Evolutionary conservation across 2,329 filamentous ascomycete genomes (phyloP).

Genomic region (Trichoderma brevicompactum): DNA sequence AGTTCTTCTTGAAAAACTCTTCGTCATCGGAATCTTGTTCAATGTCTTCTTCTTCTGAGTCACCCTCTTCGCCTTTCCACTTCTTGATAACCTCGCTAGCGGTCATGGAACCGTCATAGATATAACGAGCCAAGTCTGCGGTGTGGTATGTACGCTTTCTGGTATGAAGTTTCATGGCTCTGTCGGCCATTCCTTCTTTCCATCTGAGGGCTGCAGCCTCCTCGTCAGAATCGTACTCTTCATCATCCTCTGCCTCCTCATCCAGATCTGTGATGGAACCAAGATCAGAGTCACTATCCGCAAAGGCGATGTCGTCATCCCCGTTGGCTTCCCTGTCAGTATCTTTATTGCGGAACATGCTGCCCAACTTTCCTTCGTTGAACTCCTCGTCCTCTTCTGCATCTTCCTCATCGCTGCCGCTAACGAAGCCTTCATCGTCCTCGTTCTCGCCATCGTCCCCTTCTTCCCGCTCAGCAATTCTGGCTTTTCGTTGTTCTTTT

Average conservation of each 20-base stretch:
- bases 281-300: conserved; percentile 95
- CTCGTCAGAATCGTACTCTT: conserved; percentile 64
- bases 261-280: conserved; percentile 74
- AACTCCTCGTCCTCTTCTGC: conserved; percentile 62
- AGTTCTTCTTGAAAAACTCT: conserved; percentile 67
- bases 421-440: conserved; percentile 60
- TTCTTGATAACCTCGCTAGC: conserved; percentile 74
- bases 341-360: conserved; percentile 58
- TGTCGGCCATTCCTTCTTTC: conserved; percentile 85
- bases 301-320: conserved; percentile 81
- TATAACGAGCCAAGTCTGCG: conserved; percentile 79
- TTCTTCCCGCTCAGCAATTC: conserved; percentile 64
- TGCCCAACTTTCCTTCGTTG: conserved; percentile 62
- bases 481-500: conserved; percentile 61
- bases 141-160: conserved; percentile 75
- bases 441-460: conserved; percentile 63
- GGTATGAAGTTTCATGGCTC: conserved; percentile 72
- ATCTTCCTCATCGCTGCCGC: conserved; percentile 57
- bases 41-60: conserved; percentile 62
- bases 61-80: conserved; percentile 73
- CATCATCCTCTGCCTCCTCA: conserved; percentile 50
- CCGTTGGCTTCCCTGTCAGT: conserved; percentile 53
- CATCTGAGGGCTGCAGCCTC: conserved; percentile 77
- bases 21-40: conserved; percentile 61
- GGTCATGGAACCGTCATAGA: conserved; percentile 83